Evolutionary conservation across 805 yeast species (phyloP), one percentile per base, ranked within the genome.

Genomic region (Ascoidea tarda): DNA sequence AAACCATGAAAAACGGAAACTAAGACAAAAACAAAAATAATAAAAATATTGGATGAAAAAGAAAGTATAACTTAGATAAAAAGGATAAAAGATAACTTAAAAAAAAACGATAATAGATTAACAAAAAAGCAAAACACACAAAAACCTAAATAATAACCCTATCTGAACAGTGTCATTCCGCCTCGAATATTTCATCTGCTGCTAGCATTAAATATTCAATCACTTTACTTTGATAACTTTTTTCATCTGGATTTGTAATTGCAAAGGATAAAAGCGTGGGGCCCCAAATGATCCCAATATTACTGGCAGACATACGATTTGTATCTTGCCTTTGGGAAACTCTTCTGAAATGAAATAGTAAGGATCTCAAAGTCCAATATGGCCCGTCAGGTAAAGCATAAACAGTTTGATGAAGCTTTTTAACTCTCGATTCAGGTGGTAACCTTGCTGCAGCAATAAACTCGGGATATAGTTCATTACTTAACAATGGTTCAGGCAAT

Each of bases 351-450:
- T 93, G 99, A 74, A 91, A 87, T 1, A 90, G 70, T 58, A 93
- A 69, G 44, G 87, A 80, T 58, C 97, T 73, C 59, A 93, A 73
- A 0, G 98, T 90, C 73, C 95, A 90, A 65, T 93, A 93, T 54
- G 91, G 88, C 1, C 95, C 93, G 68, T 93, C 99, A 0, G 97
- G 96, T 52, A 93, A 74, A 58, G 86, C 85, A 69, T 84, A 93
- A 49, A 93, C 87, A 54, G 87, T 76, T 48, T 88, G 87, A 66
- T 93, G 99, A 60, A 93, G 73, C 33, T 73, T 73, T 62, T 88
- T 91, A 54, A 86, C 79, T 54, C 85, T 75, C 58, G 80, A 73
- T 12, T 72, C 72, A 59, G 84, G 86, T 33, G 71, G 75, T 50
- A 88, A 81, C 63, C 79, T 79, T 28, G 85, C 85, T 1, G 89